Evolutionary conservation across 1,284 basidiomycete genomes (phyloP).

Genomic region (Marasmius oreades): DNA sequence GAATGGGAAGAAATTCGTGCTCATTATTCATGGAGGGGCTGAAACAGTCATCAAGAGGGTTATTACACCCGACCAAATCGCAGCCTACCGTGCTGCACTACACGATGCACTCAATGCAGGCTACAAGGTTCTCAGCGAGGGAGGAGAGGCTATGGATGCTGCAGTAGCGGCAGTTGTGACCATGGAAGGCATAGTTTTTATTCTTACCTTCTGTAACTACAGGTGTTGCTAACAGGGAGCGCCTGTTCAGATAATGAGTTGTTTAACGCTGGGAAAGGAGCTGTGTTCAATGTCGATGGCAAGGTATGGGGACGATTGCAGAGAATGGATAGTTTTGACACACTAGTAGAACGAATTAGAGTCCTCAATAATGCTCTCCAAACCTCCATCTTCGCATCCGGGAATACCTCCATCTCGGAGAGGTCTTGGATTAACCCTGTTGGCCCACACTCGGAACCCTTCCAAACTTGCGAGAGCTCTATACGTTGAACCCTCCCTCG

Average conservation of each 20-base stretch:
- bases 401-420: slow-evolving; percentile 55
- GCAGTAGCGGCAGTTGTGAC: slow-evolving; percentile 68
- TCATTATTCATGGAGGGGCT: slow-evolving; percentile 81
- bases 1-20: slow-evolving; percentile 31
- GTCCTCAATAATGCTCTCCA: slow-evolving; percentile 74
- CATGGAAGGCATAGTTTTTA: slow-evolving; percentile 68
- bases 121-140: slow-evolving; percentile 54
- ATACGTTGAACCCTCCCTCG: slow-evolving; percentile 58
- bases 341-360: slow-evolving; percentile 72
- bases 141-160: slow-evolving; percentile 83
- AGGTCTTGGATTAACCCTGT: slow-evolving; percentile 61
- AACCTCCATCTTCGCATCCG: slow-evolving; percentile 62
- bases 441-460: slow-evolving; percentile 70
- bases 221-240: not conserved
- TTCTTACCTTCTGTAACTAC: not conserved
- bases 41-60: slow-evolving; percentile 56
- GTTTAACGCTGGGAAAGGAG: slow-evolving; percentile 77
- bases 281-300: slow-evolving; percentile 76
- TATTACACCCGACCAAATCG: slow-evolving; percentile 63
- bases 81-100: slow-evolving; percentile 55
- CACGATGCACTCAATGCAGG: slow-evolving; percentile 57
- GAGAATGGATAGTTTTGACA: not conserved
- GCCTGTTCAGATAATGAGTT: slow-evolving; percentile 61
- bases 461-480: slow-evolving; percentile 66
- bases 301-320: slow-evolving; percentile 43